Percentiles rank a stretch among this genome's conserved stretches.
These are phyloP conservation scores for Trichocladium uniseriatum DNA, from an alignment of 495 filamentous ascomycete species.

Conservation along the genomic window DNA sequence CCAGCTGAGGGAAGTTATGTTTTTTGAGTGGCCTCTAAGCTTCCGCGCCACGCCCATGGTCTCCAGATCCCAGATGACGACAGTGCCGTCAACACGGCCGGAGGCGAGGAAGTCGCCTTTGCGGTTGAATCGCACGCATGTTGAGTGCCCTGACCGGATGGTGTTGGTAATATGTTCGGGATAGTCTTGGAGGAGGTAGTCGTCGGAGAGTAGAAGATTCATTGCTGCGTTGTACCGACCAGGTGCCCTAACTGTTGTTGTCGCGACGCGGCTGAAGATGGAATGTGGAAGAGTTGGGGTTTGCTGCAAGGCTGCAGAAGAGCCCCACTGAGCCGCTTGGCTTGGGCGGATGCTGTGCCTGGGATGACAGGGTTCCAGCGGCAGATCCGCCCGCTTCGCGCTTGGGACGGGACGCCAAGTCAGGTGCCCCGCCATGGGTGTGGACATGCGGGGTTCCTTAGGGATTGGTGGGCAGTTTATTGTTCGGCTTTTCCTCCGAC, in stretches of 20 bases:
- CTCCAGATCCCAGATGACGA: constrained; percentile 94
- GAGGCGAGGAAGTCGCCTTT: constrained; percentile 89
- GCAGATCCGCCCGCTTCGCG: constrained; percentile 2
- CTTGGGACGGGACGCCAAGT: neutral
- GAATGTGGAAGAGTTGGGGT: constrained; percentile 1
- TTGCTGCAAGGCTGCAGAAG: constrained; percentile 10
- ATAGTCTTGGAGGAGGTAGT: constrained; percentile 81
- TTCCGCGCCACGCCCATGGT: constrained; percentile 93
- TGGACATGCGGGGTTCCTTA: neutral
- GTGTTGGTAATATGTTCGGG: constrained; percentile 80
- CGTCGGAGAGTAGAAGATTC: constrained; percentile 45
- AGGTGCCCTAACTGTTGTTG: neutral
- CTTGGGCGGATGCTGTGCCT: neutral
- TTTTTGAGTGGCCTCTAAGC: constrained; percentile 78
- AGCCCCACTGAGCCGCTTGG: constrained; percentile 8
- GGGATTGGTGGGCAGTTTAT: neutral
- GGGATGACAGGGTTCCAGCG: neutral
- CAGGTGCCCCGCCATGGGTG: neutral
- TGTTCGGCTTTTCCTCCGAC: neutral
- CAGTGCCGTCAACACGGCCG: constrained; percentile 84
- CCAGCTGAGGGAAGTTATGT: constrained; percentile 91
- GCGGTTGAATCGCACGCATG: constrained; percentile 78
- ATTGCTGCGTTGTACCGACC: constrained; percentile 24
- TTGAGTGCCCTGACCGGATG: constrained; percentile 61
- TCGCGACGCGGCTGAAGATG: neutral